These are phyloP conservation scores for Colletotrichum tamarilloi DNA, from an alignment of 2,329 filamentous ascomycete genomes.

Conservation along the genomic window DNA sequence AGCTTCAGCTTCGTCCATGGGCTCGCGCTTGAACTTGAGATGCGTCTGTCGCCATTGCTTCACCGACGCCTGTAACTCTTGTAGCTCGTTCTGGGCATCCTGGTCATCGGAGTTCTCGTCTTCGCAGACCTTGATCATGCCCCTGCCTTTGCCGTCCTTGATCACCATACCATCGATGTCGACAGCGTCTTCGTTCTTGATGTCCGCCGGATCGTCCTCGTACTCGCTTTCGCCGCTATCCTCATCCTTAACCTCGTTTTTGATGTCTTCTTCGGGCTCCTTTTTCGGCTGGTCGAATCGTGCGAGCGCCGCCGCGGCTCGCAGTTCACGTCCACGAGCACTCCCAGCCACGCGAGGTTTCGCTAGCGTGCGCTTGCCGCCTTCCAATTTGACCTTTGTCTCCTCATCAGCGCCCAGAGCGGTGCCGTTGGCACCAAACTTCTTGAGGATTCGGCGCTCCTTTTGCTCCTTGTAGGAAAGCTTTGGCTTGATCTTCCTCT, in stretches of 20 bases:
- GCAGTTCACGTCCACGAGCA: slow-evolving; percentile 77
- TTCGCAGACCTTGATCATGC: slow-evolving; percentile 80
- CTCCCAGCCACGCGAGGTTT: slow-evolving; percentile 82
- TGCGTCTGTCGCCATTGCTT: slow-evolving; percentile 36
- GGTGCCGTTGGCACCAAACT: slow-evolving; percentile 79
- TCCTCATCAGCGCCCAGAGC: slow-evolving; percentile 77
- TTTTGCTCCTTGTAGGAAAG: slow-evolving; percentile 78
- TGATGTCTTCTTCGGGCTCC: slow-evolving; percentile 53
- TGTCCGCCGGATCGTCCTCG: slow-evolving; percentile 56
- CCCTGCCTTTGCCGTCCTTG: slow-evolving; percentile 73
- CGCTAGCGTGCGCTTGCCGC: slow-evolving; percentile 68
- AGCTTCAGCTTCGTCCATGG: background rate
- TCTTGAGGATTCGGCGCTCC: slow-evolving; percentile 77
- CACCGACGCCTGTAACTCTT: slow-evolving; percentile 68
- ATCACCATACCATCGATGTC: slow-evolving; percentile 74
- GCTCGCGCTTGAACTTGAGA: slow-evolving; percentile 25
- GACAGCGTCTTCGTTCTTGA: slow-evolving; percentile 62
- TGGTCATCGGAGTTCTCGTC: slow-evolving; percentile 70
- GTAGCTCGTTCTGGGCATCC: slow-evolving; percentile 70
- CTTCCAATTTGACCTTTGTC: slow-evolving; percentile 73
- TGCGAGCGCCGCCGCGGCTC: slow-evolving; percentile 81
- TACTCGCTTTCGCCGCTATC: slow-evolving; percentile 56
- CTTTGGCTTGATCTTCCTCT: slow-evolving; percentile 66
- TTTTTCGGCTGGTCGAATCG: slow-evolving; percentile 73
- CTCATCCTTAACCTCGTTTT: slow-evolving; percentile 45